Percentiles rank a stretch among this genome's conserved stretches.
Evolutionary conservation across 139 green algal species (phyloP).

Genomic region (Pseudopediastrum boryanum): DNA sequence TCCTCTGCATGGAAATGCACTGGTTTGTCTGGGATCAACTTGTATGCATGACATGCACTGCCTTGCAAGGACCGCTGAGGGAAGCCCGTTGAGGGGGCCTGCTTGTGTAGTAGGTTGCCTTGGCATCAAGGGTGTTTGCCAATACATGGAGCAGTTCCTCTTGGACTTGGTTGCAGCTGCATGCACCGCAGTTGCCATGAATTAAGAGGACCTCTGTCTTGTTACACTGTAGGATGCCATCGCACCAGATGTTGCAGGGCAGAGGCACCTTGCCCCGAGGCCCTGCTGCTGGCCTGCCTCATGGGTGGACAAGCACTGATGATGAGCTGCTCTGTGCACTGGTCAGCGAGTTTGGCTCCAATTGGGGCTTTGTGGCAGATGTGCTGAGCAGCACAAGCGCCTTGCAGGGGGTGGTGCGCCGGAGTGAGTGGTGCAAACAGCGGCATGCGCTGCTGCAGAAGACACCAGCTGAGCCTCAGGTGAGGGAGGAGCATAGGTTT

Average conservation of each 20-base stretch:
- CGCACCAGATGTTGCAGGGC: background rate
- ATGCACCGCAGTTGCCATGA: background rate
- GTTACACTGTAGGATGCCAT: constrained; percentile 10
- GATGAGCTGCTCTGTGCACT: constrained; percentile 36
- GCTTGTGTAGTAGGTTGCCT: constrained; percentile 1
- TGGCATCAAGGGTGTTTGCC: background rate
- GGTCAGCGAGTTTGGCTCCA: constrained; percentile 31
- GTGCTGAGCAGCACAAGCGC: constrained; percentile 15
- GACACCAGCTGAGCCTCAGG: background rate
- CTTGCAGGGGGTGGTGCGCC: constrained; percentile 25
- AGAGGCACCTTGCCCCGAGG: background rate
- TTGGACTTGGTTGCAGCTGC: background rate
- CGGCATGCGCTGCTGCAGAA: constrained; percentile 30
- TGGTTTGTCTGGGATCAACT: background rate
- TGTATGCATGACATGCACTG: background rate
- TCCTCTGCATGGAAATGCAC: no score
- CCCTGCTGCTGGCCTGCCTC: background rate
- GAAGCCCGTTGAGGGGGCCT: background rate
- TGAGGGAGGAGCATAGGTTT: background rate
- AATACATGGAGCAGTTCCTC: background rate
- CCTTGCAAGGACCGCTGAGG: background rate
- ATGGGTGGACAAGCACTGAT: constrained; percentile 27
- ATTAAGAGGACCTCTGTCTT: background rate
- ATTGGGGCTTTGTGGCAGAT: constrained; percentile 40
- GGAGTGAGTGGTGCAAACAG: constrained; percentile 32